Base-by-base conservation (phyloP, 2,329 filamentous ascomycete species). In the Stachybotrys elegans region DNA sequence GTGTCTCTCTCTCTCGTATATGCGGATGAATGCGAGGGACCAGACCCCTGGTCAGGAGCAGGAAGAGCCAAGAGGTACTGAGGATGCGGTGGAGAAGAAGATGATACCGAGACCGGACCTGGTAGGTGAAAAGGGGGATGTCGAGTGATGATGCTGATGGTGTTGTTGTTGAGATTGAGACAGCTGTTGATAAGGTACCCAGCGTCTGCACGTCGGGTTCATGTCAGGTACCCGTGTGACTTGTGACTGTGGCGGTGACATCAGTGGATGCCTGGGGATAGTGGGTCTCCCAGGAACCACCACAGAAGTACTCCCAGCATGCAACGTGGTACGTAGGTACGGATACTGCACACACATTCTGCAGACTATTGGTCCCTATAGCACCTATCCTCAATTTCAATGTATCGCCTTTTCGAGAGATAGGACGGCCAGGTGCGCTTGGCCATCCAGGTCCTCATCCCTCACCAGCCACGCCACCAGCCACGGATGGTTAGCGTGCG, bases 1-100 rank as follows among this genome's bases (percentile, higher is more conserved):
- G n/a, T n/a, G n/a, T n/a, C n/a, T n/a, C n/a, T n/a, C n/a, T n/a
- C n/a, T 29, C 9, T 29, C 25, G 25, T 29, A 9, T 29, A 29
- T 29, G 25, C n/a, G 25, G 31, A 16, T 16, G 29, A 14, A 40
- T 46, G 35, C 20, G 37, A n/a, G n/a, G n/a, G n/a, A n/a, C n/a
- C n/a, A n/a, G n/a, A n/a, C n/a, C n/a, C n/a, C 8, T 42, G 31
- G 20, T 38, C 27, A 34, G 14, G 40, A 42, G 22, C 7, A 22
- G n/a, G 45, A 36, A 27, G 22, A 40, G 17, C n/a, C 21, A 29
- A 23, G 40, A 48, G 42, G 42, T 39, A 8, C 20, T 42, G 25
- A 25, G 22, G 21, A 14, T 7, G 22, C 4, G 20, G 37, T 9
- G 36, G 20, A 6, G 36, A 22, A 9, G 7, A 7, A 22, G 16